Base-by-base conservation (phyloP, 2,329 filamentous ascomycete genomes). In the Metarhizium guizhouense region DNA sequence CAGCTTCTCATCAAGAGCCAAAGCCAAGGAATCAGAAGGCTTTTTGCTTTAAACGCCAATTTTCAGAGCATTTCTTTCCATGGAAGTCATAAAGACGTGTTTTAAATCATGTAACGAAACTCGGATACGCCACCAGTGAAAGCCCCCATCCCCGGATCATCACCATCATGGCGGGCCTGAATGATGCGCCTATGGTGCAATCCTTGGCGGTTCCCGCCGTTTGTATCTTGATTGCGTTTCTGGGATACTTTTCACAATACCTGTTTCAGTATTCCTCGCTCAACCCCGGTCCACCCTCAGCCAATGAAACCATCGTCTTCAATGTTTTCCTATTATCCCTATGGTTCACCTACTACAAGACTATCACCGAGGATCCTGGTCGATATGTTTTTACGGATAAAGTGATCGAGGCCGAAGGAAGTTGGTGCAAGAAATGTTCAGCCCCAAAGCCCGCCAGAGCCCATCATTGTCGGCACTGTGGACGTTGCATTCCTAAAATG, bases 401-500 rank as follows among this genome's bases (percentile, higher is more conserved):
- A 6, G 65, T 70, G 7, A 61, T 71, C 13, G 68, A 73, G 49
- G 65, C 65, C 11, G 64, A 70, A 18, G 62, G 62, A 18, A 61
- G 79, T 53, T 93, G 87, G 87, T 95, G 90, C 73, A 81, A 80
- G 61, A 90, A 88, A 69, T 95, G 90, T 69, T 74, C 81, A 51
- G 80, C 82, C 38, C 83, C 83, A 13, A 94, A 94, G 65, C 88
- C 90, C 2, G 83, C 86, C 1, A 77, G 90, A 60, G 83, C 88
- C 1, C 90, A 94, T 75, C 90, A 95, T 75, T 95, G 90, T 73
- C 85, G 84, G 59, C 81, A 82, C 62, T 95, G 89, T 72, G 76
- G 76, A 60, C 82, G 85, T 63, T 91, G 88, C 69, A 81, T 91
- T 51, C 86, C 87, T 42, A 87, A 84, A 71, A 92, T 92, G 88